Evolutionary conservation across 2,329 filamentous ascomycete species (phyloP), one percentile per base, ranked within the genome.

Genomic region (Curvularia hawaiiensis): DNA sequence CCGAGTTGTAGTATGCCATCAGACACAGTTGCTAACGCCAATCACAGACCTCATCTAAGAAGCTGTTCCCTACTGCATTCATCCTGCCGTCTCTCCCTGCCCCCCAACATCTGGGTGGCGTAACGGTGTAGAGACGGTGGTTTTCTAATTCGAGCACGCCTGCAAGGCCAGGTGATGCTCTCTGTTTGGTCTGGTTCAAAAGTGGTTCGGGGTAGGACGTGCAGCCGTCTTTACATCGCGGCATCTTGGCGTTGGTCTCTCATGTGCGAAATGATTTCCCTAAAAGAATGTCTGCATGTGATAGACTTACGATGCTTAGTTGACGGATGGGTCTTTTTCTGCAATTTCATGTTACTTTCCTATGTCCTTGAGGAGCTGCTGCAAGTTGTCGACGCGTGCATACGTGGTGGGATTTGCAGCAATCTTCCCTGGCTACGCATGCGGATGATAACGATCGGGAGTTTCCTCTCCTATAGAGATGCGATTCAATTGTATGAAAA

Each of bases 241-340:
- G 73, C 75, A 77, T 77, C 70, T 74, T 69, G 75, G 75, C 75
- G 75, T 77, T 77, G 65, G 67, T 74, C 67, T 75, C 70, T 72
- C 71, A 68, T 75, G 66, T 75, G 69, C 73, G 71, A 75, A 71
- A 68, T 74, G 69, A 68, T 72, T 75, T 72, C 64, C 68, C 65
- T 65, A 70, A 71, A 74, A 71, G 70, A 69, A 69, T 70, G 66
- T 69, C 63, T 63, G 68, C 68, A 67, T 63, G 66, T 70, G 68
- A 70, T 73, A 76, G 72, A 75, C 69, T 72, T 64, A 60, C 64
- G 69, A 62, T 69, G 63, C 61, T 62, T 64, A 70, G 66, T 68
- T 69, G 60, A 65, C 60, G 63, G 67, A 67, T 57, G 67, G 63
- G 58, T 67, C 63, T 65, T 66, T 60, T 54, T 69, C 59, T 60